Conservation (phyloP, 1,284 basidiomycete species). For the Fistulinella cinereoalba region DNA sequence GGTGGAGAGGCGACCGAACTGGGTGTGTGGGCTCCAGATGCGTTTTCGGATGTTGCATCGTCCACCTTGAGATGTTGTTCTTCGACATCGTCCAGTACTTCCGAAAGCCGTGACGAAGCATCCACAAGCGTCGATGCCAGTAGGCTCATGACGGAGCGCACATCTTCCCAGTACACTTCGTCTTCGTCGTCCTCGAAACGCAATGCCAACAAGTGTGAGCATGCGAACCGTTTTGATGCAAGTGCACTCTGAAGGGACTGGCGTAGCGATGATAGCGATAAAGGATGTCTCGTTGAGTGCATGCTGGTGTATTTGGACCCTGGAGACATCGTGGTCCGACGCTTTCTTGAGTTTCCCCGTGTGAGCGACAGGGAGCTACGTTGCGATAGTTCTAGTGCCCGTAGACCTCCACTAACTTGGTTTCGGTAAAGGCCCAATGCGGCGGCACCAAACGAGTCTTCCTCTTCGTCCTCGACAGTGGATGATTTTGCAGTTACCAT, state of each 20-base stretch:
- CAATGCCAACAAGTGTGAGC: slow-evolving; percentile 71
- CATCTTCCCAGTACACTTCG: slow-evolving; percentile 78
- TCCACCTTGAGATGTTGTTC: slow-evolving; percentile 21
- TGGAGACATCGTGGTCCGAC: slow-evolving; percentile 38
- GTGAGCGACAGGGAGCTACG: slow-evolving; percentile 28
- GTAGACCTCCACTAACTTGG: slow-evolving; percentile 49
- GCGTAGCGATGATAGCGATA: slow-evolving; percentile 61
- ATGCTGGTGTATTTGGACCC: slow-evolving; percentile 58
- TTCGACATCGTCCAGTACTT: slow-evolving; percentile 59
- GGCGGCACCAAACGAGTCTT: slow-evolving; percentile 52
- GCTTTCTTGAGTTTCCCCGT: slow-evolving; percentile 14
- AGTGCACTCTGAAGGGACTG: slow-evolving; percentile 60
- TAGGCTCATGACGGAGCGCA: slow-evolving; percentile 65
- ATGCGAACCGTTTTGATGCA: slow-evolving; percentile 68
- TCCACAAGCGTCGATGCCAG: slow-evolving; percentile 65
- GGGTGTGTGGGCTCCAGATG: slow-evolving; percentile 11
- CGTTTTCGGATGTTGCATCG: slow-evolving; percentile 9
- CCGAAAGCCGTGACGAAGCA: slow-evolving; percentile 54
- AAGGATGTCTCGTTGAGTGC: slow-evolving; percentile 57
- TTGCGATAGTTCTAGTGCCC: slow-evolving; percentile 40
- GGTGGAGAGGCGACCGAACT: slow-evolving; percentile 15
- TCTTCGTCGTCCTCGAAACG: slow-evolving; percentile 64
- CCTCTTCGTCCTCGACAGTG: slow-evolving; percentile 16
- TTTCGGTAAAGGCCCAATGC: slow-evolving; percentile 58
- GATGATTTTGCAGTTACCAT: slow-evolving; percentile 27